A percentile compares a stretch with the other conserved stretches of the same genome.
phyloP scores from a whole-genome alignment of 2,329 filamentous ascomycete genomes.

The Lasiodiplodia sp. region DNA sequence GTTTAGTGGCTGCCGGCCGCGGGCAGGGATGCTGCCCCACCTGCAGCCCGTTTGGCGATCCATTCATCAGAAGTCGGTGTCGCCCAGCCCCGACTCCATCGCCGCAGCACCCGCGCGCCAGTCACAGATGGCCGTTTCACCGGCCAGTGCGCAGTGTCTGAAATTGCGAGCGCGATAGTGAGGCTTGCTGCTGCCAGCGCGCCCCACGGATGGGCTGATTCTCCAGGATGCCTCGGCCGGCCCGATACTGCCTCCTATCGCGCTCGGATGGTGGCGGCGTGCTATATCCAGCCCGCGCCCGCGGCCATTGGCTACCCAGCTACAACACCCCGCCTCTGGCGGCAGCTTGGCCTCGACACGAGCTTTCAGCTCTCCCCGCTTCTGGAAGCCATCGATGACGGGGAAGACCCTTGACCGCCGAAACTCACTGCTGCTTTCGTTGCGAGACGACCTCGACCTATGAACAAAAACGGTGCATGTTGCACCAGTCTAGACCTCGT shows the following conservation, averaged over 20 bases:
- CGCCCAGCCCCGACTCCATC: conserved; percentile 7
- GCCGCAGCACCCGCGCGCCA: conserved; percentile 6
- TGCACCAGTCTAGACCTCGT: background rate
- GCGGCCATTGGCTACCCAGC: background rate
- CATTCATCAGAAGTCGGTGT: conserved; percentile 18
- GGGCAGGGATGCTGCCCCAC: conserved; percentile 13
- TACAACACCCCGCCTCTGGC: conserved; percentile 1
- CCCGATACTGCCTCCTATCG: conserved; percentile 24
- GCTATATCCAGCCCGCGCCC: conserved; percentile 20
- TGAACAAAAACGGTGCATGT: background rate
- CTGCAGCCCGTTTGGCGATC: conserved; percentile 20
- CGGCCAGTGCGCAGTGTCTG: background rate
- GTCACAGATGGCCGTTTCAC: background rate
- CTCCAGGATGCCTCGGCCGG: conserved; percentile 13
- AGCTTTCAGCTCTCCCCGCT: background rate
- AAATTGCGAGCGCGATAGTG: conserved; percentile 9
- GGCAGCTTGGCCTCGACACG: background rate
- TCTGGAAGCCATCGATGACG: too few relatives aligned
- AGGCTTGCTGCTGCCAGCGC: conserved; percentile 1
- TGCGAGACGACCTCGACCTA: too few relatives aligned
- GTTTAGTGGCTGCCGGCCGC: conserved; percentile 20
- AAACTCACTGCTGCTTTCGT: too few relatives aligned
- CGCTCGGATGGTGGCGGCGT: conserved; percentile 10
- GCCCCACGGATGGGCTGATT: conserved; percentile 23
- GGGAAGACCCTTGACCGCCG: too few relatives aligned